These are phyloP conservation scores for Leishmania arabica DNA, from an alignment of 208 protist species.

Conservation along the genomic window DNA sequence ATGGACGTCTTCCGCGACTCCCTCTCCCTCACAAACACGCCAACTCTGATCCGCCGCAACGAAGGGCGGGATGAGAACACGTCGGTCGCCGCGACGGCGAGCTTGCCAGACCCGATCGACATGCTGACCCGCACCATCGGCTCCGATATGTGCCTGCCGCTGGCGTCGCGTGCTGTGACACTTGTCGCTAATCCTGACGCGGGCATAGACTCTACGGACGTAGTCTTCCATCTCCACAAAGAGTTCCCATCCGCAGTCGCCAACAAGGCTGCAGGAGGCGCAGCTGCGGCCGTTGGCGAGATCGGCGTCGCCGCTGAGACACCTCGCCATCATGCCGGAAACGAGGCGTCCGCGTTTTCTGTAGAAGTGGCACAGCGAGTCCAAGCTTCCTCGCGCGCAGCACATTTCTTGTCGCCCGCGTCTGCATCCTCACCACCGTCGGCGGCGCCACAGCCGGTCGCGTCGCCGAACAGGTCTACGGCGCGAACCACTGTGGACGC, in stretches of 20 bases:
- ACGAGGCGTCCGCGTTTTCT: not conserved
- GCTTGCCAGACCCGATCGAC: slow-evolving; percentile 9
- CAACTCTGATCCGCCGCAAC: slow-evolving; percentile 17
- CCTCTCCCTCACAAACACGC: slow-evolving; percentile 24
- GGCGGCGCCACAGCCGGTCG: not conserved
- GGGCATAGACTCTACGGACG: not conserved
- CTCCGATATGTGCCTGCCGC: slow-evolving; percentile 9
- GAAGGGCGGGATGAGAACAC: slow-evolving; percentile 15
- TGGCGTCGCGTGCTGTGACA: not conserved
- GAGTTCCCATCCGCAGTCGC: not conserved
- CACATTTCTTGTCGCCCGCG: not conserved
- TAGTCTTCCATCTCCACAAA: not conserved
- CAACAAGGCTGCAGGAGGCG: not conserved
- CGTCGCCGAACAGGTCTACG: not conserved
- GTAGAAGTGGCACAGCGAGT: not conserved
- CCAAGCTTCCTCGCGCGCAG: not conserved
- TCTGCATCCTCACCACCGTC: not conserved
- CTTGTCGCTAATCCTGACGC: not conserved
- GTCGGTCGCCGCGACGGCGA: slow-evolving; percentile 12
- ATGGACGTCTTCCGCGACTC: slow-evolving; percentile 31
- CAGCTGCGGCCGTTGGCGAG: no score
- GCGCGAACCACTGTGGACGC: no score
- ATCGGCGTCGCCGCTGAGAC: not conserved
- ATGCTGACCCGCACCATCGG: slow-evolving; percentile 11
- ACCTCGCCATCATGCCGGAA: no score